phyloP scores from a whole-genome alignment of 2,329 filamentous ascomycete genomes.

The Cladosporium oxysporum region DNA sequence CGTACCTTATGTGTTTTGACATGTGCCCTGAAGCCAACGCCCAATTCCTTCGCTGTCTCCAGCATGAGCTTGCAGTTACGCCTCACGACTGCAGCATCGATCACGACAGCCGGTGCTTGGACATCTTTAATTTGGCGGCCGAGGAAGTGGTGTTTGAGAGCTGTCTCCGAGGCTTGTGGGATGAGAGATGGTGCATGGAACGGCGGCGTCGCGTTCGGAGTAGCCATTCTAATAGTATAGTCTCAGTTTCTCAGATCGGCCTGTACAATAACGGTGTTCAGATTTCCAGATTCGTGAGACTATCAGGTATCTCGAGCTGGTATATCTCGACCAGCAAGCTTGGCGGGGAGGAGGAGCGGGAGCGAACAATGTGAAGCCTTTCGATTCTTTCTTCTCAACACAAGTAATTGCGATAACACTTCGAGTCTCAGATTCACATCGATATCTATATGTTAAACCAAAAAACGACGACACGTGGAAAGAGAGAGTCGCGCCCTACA shows the following conservation, averaged over 20 bases:
- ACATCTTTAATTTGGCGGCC: slow-evolving; percentile 63
- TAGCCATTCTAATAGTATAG: neutral
- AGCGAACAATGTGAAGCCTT: no score
- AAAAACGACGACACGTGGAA: slow-evolving; percentile 7
- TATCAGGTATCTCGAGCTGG: neutral
- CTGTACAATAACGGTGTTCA: neutral
- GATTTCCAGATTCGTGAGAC: neutral
- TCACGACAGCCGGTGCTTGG: slow-evolving; percentile 65
- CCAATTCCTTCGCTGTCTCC: slow-evolving; percentile 58
- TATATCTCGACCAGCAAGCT: neutral
- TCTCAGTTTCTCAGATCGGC: no score
- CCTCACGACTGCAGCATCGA: slow-evolving; percentile 67
- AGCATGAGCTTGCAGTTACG: slow-evolving; percentile 74
- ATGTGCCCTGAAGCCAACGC: slow-evolving; percentile 71
- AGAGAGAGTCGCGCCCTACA: neutral
- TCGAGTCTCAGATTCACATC: neutral
- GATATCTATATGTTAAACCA: neutral
- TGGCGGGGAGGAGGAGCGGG: neutral
- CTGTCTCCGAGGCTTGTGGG: slow-evolving; percentile 35
- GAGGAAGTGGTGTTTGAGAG: slow-evolving; percentile 50
- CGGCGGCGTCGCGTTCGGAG: neutral
- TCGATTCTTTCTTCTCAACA: no score
- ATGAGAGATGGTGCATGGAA: slow-evolving; percentile 33
- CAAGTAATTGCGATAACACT: neutral
- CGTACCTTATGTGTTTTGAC: slow-evolving; percentile 80